Percentiles rank a stretch among this genome's conserved stretches.
Evolutionary conservation across 495 filamentous ascomycete genomes (phyloP).

Genomic region (Trichoderma erinaceum): DNA sequence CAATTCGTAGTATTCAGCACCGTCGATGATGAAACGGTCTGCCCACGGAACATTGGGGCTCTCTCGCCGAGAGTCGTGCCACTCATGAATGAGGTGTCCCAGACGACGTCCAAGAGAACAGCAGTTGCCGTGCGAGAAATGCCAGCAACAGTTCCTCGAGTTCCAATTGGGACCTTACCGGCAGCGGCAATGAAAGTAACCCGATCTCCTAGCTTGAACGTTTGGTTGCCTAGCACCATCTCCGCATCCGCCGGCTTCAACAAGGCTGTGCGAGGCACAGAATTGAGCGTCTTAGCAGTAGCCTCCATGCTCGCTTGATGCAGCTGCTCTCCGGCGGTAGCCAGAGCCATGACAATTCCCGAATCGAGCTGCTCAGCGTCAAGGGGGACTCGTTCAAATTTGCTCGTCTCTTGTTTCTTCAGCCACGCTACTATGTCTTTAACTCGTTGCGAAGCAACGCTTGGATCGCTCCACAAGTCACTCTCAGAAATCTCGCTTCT

Average conservation of each 20-base stretch:
- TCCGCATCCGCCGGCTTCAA: slow-evolving; percentile 89
- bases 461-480: slow-evolving; percentile 75
- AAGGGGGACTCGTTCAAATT: slow-evolving; percentile 86
- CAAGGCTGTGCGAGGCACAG: slow-evolving; percentile 78
- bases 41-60: slow-evolving; percentile 92
- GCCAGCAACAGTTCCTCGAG: slow-evolving; percentile 85
- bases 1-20: slow-evolving; percentile 81
- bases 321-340: slow-evolving; percentile 55
- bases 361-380: slow-evolving; percentile 95
- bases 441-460: slow-evolving; percentile 56
- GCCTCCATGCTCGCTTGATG: slow-evolving; percentile 38
- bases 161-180: slow-evolving; percentile 91
- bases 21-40: slow-evolving; percentile 74
- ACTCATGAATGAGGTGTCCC: slow-evolving; percentile 92
- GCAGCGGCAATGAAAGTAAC: slow-evolving; percentile 89
- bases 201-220: slow-evolving; percentile 80
- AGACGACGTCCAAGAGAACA: slow-evolving; percentile 82
- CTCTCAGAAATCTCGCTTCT: slow-evolving; percentile 53
- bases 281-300: slow-evolving; percentile 60
- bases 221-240: slow-evolving; percentile 79
- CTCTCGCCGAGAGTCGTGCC: slow-evolving; percentile 83
- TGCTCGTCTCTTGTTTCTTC: slow-evolving; percentile 80
- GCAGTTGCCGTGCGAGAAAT: slow-evolving; percentile 77
- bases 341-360: slow-evolving; percentile 72
- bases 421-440: slow-evolving; percentile 90